Evolutionary conservation across 139 green algal genomes (phyloP).

Genomic region (Volvox reticuliferus): DNA sequence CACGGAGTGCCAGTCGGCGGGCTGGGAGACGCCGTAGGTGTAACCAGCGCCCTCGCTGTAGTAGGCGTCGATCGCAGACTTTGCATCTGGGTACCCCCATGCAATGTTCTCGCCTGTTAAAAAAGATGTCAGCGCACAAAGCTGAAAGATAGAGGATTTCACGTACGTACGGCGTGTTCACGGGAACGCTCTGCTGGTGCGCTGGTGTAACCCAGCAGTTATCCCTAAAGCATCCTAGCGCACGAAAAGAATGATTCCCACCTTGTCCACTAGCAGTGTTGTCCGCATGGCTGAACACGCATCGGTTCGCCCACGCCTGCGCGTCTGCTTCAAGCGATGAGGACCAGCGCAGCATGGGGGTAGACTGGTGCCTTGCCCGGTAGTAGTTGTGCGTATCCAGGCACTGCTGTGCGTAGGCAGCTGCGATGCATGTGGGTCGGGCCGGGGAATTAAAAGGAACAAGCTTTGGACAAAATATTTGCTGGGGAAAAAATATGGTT

Average conservation of each 20-base stretch:
- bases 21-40: constrained; percentile 14
- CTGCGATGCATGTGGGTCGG: not conserved
- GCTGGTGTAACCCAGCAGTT: too few species aligned
- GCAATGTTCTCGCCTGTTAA: constrained; percentile 42
- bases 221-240: too few species aligned
- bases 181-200: too few species aligned
- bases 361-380: constrained; percentile 29
- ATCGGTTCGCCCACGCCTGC: constrained; percentile 42
- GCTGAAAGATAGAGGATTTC: too few species aligned
- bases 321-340: constrained; percentile 36
- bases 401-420: not conserved
- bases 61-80: constrained; percentile 48
- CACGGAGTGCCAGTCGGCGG: constrained; percentile 15
- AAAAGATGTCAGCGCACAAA: too few species aligned
- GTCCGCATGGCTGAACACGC: constrained; percentile 35
- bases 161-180: too few species aligned
- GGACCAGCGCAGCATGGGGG: constrained; percentile 45
- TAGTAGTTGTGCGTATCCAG: constrained; percentile 48
- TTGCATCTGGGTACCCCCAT: constrained; percentile 49
- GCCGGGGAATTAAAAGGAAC: not conserved
- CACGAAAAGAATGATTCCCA: too few species aligned
- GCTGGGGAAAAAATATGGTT: too few species aligned
- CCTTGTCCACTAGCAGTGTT: not conserved
- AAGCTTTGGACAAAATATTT: not conserved
- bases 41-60: constrained; percentile 47